Percentiles rank a stretch among this genome's conserved stretches.
Conservation (phyloP, 2,329 filamentous ascomycete genomes). For the Aspergillus hortae region DNA sequence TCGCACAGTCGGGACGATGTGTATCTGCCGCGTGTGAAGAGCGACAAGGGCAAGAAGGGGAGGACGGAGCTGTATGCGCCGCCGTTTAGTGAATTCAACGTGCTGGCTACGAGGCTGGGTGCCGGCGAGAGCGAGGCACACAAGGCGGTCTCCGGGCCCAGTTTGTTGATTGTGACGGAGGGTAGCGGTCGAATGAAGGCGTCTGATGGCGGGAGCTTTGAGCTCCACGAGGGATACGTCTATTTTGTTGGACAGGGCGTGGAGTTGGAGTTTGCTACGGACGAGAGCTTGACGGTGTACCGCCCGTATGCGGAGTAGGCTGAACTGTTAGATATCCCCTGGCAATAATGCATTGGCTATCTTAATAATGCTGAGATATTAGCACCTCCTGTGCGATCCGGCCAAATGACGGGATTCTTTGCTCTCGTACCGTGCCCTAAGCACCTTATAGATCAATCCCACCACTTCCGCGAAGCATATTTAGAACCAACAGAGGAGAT, state of each 20-base stretch:
- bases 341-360: not conserved
- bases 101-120: conserved; percentile 58
- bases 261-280: conserved; percentile 45
- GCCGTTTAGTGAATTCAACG: conserved; percentile 68
- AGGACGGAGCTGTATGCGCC: conserved; percentile 63
- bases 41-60: conserved; percentile 53
- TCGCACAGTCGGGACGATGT: conserved; percentile 58
- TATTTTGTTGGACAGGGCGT: conserved; percentile 63
- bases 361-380: not conserved
- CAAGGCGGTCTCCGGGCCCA: conserved; percentile 55
- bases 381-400: no score
- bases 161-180: conserved; percentile 59
- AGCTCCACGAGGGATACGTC: conserved; percentile 60
- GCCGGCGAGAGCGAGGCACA: conserved; percentile 59
- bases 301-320: conserved; percentile 41
- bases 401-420: no score
- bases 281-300: conserved; percentile 47
- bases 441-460: no score
- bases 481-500: not conserved
- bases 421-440: no score
- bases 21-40: conserved; percentile 49
- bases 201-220: conserved; percentile 48
- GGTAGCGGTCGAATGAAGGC: conserved; percentile 57
- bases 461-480: not conserved
- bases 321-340: not conserved